Evolutionary conservation across 768 basidiomycete species (phyloP), one percentile per base, ranked within the genome.

Genomic region (Tubosaeta brunneosetosa): DNA sequence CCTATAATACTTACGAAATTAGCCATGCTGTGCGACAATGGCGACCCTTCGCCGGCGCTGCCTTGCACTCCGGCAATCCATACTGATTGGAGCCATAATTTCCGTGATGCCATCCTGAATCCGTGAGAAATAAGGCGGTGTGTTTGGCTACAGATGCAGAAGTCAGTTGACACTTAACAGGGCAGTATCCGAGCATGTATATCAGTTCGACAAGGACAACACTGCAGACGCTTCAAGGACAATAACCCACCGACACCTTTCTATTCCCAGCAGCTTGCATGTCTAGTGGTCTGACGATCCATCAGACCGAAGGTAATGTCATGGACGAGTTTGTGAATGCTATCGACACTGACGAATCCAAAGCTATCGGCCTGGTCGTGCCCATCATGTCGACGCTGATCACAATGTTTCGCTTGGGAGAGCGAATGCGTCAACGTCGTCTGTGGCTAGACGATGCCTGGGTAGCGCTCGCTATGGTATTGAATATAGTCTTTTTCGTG

Each of bases 221-320:
- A 17, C n/a, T 5, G 5, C 31, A 32, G 17, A 17, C 32, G 17
- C 31, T 33, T 46, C 19, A 33, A 46, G 44, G 31, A 19, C 19
- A 22, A 32, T 31, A 46, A 22, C 17, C 17, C 25, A 44, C 44
- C 16, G 22, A 25, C 6, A 14, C 42, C 7, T 16, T 16, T 25
- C 26, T 7, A 25, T 42, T 42, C 42, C 25, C 10, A 25, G 16
- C 13, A 10, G 12, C 9, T 25, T 8, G 7, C 14, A 43, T 32
- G 13, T 34, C 45, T 32, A 34, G 44, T 29, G 50, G 29, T 31
- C 45, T 32, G 41, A 52, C 51, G 19, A 41, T 48, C 38, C 45
- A 47, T 33, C 51, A 52, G 22, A 41, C 38, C 16, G 44, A 51
- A 46, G 50, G 50, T 51, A 38, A 11, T 27, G 42, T 31, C 17